phyloP scores from a whole-genome alignment of 75 land plant species.

The Cryptomeria japonica region DNA sequence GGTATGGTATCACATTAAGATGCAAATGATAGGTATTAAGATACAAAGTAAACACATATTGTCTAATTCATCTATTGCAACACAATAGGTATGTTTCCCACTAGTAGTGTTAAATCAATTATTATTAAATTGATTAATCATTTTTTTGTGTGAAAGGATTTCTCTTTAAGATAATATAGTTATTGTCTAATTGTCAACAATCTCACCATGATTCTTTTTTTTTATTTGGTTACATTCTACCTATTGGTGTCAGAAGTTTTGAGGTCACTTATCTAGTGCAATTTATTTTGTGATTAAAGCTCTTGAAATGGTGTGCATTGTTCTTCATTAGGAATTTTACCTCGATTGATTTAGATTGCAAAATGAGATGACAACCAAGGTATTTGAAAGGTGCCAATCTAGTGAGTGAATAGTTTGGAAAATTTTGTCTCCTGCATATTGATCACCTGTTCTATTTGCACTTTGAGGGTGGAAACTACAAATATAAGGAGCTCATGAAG shows the following conservation, averaged over 20 bases:
- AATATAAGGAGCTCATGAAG: constrained; percentile 95
- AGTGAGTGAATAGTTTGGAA: no score
- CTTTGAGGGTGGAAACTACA: constrained; percentile 91
- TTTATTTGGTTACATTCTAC: background rate
- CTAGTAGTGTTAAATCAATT: no score
- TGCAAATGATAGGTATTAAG: no score
- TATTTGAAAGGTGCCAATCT: background rate
- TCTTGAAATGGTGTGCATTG: background rate
- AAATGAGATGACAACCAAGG: background rate
- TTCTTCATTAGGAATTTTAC: no score
- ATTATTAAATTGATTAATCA: no score
- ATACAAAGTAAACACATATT: no score
- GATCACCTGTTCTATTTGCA: background rate
- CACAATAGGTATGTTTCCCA: no score
- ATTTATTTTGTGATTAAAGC: background rate
- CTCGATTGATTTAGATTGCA: no score
- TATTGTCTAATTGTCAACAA: background rate
- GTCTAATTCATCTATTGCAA: no score
- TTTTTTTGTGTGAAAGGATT: no score
- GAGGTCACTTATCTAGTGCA: background rate
- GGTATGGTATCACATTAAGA: no score
- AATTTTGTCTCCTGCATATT: background rate
- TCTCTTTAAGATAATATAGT: no score
- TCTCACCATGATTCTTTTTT: background rate
- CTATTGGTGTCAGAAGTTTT: background rate